Base-by-base conservation (phyloP, 306 rosid species). In the Albizia julibrissin region DNA sequence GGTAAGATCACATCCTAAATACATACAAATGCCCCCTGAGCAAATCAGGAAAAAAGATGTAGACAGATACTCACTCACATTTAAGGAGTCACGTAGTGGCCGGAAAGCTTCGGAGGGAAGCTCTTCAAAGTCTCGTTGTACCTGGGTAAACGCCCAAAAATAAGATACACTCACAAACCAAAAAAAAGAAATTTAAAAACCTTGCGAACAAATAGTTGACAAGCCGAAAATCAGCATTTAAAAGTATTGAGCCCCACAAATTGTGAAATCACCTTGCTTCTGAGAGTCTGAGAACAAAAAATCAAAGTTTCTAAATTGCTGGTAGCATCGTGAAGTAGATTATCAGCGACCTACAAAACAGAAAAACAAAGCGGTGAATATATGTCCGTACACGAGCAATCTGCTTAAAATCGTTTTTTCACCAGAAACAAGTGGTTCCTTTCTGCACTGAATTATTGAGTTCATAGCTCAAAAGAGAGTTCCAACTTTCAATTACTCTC, bases 241-340 rank as follows among this genome's bases (percentile, higher is more conserved):
- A 77, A 34, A 61, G 66, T 72, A 79, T 54, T 66, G 26, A 79
- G 26, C 77, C 72, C 7, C 16, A 22, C 67, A 40, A 13, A 54
- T 22, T 27, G 39, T 58, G 68, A 29, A 74, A 37, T 76, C 79
- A 92, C 99, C 99, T 96, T 96, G 97, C 99, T 94, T 89, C 99
- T 86, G 54, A 96, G 93, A 77, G 99, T 96, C 88, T 96, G 99
- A 52, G 98, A 93, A 84, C 98, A 96, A 88, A 96, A 96, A 81
- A 96, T 96, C 88, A 94, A 89, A 49, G 99, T 96, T 82, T 96
- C 99, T 44, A 92, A 86, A 90, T 96, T 96, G 90, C 99, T 96
- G 21, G 90, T 90, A 42, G 99, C 85, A 83, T 96, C 98, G 16
- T 96, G 99, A 88, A 96, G 99, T 84, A 96, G 87, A 83, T 96